Evolutionary conservation across 2,329 filamentous ascomycete species (phyloP), one percentile per base, ranked within the genome.

Genomic region (Talaromyces sp.): DNA sequence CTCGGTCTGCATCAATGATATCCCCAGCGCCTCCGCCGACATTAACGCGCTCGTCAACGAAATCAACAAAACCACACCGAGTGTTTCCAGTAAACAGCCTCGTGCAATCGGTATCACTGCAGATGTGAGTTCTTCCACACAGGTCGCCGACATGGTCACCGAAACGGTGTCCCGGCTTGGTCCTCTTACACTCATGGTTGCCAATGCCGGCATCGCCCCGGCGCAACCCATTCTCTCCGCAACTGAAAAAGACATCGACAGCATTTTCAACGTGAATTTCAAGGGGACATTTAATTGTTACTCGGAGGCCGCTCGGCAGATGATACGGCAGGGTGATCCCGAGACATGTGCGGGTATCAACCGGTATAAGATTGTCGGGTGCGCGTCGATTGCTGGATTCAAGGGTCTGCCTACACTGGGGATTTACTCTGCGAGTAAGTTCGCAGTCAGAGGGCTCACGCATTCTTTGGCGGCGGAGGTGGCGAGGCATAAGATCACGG

Each of bases 1-100:
- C 74, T 80, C 86, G 65, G 78, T 90, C 56, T 87, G 85, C 68
- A 77, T 90, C 65, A 89, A 88, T 69, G 87, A 89, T 65, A 75
- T 89, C 16, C 65, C 77, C 31, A 76, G 81, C 14, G 85, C 87
- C 65, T 73, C 80, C 57, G 66, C 78, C 4, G 81, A 76, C 1
- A 83, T 84, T 63, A 81, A 87, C 57, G 78, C 82, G 27, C 78
- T 82, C 6, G 66, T 69, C 2, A 47, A 62, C 23, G 67, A 68
- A 18, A 61, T 69, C 54, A 70, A 68, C 57, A 44, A 60, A 8
- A 61, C 8, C 9, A 12, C 7, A 31, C 5, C 23, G 33, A 6
- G 47, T 54, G 14, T 1, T 40, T 6, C 53, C 16, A 31, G 30
- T 8, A 31, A 31, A 31, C 5, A 31, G 3, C 30, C 30, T 8